These are phyloP conservation scores for Fusarium protoensiforme DNA, from an alignment of 2,329 filamentous ascomycete genomes.

Conservation along the genomic window DNA sequence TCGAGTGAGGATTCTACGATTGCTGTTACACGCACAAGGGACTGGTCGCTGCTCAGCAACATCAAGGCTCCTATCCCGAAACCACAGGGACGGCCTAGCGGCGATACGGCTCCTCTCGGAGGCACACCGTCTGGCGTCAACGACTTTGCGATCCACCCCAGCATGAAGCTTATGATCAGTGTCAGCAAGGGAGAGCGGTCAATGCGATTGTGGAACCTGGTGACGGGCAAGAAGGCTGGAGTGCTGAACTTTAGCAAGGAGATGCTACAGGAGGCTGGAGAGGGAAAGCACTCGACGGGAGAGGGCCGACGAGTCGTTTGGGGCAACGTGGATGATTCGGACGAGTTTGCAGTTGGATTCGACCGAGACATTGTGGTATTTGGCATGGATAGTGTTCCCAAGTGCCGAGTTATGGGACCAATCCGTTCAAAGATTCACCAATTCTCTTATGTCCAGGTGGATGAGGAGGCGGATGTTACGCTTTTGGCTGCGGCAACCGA, in stretches of 20 bases:
- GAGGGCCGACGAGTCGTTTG: conserved; percentile 87
- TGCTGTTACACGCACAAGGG: conserved; percentile 84
- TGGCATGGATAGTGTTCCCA: conserved; percentile 86
- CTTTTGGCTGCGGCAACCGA: conserved; percentile 86
- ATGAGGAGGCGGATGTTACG: conserved; percentile 51
- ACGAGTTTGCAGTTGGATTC: conserved; percentile 91
- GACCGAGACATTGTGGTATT: conserved; percentile 88
- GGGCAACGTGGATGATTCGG: conserved; percentile 75
- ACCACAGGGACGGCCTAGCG: conserved; percentile 81
- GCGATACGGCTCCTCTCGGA: conserved; percentile 87
- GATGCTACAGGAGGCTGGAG: conserved; percentile 79
- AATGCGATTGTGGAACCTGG: conserved; percentile 96
- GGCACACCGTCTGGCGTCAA: conserved; percentile 90
- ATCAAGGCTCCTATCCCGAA: conserved; percentile 92
- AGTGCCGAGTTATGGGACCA: conserved; percentile 76
- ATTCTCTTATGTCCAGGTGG: conserved; percentile 74
- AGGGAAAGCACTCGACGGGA: conserved; percentile 80
- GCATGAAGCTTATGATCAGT: conserved; percentile 95
- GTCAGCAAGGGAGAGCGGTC: conserved; percentile 90
- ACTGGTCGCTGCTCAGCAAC: conserved; percentile 87
- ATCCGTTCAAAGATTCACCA: conserved; percentile 85
- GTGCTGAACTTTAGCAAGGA: conserved; percentile 85
- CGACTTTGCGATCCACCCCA: conserved; percentile 94
- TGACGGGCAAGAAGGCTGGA: conserved; percentile 95
- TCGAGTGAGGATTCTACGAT: conserved; percentile 92